These are phyloP conservation scores for Quercus dentata DNA, from an alignment of 306 rosid species.

Conservation along the genomic window DNA sequence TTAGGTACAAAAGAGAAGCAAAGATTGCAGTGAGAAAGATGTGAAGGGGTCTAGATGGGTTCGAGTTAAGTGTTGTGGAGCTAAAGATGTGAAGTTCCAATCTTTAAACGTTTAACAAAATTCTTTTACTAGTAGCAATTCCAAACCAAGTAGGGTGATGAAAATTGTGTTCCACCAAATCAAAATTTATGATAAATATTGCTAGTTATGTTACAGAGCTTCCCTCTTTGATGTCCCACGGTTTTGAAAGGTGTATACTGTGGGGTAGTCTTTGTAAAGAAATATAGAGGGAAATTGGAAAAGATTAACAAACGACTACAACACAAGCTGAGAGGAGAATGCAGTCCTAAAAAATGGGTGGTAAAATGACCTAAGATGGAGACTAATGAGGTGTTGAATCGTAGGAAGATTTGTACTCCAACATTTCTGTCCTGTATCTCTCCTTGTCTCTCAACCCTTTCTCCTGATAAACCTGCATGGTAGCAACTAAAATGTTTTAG, in stretches of 20 bases:
- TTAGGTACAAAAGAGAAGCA: neutral
- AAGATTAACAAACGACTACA: slow-evolving; percentile 3
- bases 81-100: neutral
- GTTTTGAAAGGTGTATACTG: neutral
- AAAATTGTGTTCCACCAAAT: neutral
- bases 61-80: too few relatives aligned
- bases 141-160: neutral
- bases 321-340: neutral
- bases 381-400: slow-evolving; percentile 36
- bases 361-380: slow-evolving; percentile 5
- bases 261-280: neutral
- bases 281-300: slow-evolving; percentile 4
- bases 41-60: neutral
- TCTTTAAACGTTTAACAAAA: neutral
- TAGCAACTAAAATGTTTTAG: neutral
- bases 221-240: neutral
- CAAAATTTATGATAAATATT: neutral
- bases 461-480: slow-evolving; percentile 69
- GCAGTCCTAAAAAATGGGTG: slow-evolving; percentile 3
- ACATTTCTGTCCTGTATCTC: slow-evolving; percentile 61
- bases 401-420: slow-evolving; percentile 50
- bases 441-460: slow-evolving; percentile 74
- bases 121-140: neutral
- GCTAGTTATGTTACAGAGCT: neutral
- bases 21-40: neutral